phyloP scores from a whole-genome alignment of 805 yeast species.

The Candida koratica region DNA sequence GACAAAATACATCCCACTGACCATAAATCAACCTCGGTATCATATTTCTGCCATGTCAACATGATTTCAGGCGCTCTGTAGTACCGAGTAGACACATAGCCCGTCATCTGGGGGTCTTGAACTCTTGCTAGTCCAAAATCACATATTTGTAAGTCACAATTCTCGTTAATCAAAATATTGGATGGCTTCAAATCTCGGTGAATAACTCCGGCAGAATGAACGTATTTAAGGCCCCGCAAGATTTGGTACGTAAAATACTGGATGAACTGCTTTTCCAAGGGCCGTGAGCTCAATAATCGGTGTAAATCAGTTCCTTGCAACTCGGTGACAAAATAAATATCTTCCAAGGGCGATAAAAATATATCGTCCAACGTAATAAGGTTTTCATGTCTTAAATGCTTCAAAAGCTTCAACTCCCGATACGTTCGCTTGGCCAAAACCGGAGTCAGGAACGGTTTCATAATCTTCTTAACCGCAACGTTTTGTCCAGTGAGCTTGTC shows the following conservation, averaged over 20 bases:
- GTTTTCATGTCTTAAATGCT: conserved; percentile 92
- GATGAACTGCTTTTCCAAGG: conserved; percentile 92
- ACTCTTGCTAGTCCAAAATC: conserved; percentile 95
- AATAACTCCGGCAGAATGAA: conserved; percentile 88
- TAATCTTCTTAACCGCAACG: conserved; percentile 95
- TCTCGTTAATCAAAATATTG: conserved; percentile 80
- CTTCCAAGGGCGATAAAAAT: conserved; percentile 90
- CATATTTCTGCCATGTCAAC: conserved; percentile 98
- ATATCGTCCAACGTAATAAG: conserved; percentile 90
- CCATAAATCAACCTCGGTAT: conserved; percentile 96
- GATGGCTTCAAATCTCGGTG: conserved; percentile 87
- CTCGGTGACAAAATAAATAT: conserved; percentile 93
- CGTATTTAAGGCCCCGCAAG: conserved; percentile 81
- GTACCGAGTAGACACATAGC: conserved; percentile 92
- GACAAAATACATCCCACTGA: conserved; percentile 96
- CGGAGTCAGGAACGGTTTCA: conserved; percentile 95
- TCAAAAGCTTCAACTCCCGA: conserved; percentile 88
- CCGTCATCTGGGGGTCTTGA: conserved; percentile 99
- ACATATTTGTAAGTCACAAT: conserved; percentile 87
- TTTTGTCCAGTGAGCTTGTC: conserved; percentile 87
- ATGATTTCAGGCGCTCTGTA: conserved; percentile 98
- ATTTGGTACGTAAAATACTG: conserved; percentile 96
- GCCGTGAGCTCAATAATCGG: conserved; percentile 84
- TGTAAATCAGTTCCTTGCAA: conserved; percentile 96
- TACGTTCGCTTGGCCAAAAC: conserved; percentile 95